Evolutionary conservation across 306 rosid species (phyloP), one percentile per base, ranked within the genome.

Genomic region (Prunus davidiana): DNA sequence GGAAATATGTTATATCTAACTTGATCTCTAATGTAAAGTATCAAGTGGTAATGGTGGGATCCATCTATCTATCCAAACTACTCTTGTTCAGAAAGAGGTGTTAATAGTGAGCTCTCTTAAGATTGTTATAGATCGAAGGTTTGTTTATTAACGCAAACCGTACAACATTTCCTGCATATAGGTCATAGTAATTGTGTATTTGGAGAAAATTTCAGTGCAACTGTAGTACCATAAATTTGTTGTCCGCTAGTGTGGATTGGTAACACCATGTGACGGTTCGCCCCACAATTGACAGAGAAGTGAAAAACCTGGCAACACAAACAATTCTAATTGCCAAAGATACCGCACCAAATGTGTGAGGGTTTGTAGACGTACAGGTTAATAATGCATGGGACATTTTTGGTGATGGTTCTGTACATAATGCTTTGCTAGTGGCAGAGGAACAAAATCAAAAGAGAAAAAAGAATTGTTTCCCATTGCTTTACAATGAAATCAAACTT

Each of bases 401-500:
- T 27, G 47, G 69, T 60, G 77, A 11, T 46, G n/a, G 30, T 46
- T 2, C 69, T 61, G 69, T 73, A 61, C 58, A 61, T 61, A 46
- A 45, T 61, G 77, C 69, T 61, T 19, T 61, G 13, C n/a, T 14
- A 46, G 77, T 27, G 77, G 77, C 10, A 45, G 60, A 27, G 58
- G 69, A 43, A 60, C 58, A 18, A 73, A 61, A 15, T 25, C 50
- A 7, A 38, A 1, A 38, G 58, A 62, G 50, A 50, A 20, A 45
- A 43, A 19, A 25, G 49, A 19, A 19, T 41, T 30, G 25, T 73
- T 73, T 24, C 13, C 12, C 27, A 20, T 58, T 43, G 67, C 56
- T 24, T 58, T 41, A 16, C 57, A 25, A 16, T 58, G 67, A 15
- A 58, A 45, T 14, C 47, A 45, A 45, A 28, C 67, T 43, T 60